Evolutionary conservation across 1,139 yeast species (phyloP), one percentile per base, ranked within the genome.

Genomic region (Yamadazyma conglobata): DNA sequence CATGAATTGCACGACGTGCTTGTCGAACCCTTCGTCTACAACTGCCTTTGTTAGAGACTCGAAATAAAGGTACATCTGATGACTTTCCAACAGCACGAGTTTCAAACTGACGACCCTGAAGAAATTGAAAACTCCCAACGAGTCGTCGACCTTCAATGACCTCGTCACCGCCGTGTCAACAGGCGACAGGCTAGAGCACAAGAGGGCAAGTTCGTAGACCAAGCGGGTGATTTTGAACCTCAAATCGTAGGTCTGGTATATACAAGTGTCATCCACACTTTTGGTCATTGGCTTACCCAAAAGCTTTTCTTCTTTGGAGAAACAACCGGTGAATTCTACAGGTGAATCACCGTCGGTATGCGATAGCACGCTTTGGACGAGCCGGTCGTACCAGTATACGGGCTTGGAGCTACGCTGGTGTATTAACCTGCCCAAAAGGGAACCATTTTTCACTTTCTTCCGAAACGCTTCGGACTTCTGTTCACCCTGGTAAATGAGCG

Each of bases 321-420:
- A 25, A n/a, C 28, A 25, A n/a, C 28, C 12, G 10, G 9, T 13
- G 19, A 19, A 25, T 7, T 5, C 11, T 8, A 4, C 5, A 5
- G 19, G 7, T 8, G 12, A 10, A 7, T 11, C 23, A 4, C 15
- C 19, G 2, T 46, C 48, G 12, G 61, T 37, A 2, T 68, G 69
- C 28, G 52, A 50, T 31, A 65, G 55, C 0, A 50, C 40, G 27
- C 35, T 48, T 23, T 59, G 65, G 4, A 53, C 52, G 7, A 56
- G 43, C n/a, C 64, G 39, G 32, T 64, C 70, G 35, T 50, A 56
- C 62, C 64, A 56, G 33, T 55, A 39, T 2, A 25, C 33, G 22
- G 44, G 44, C 9, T 25, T 29, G 13, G 17, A 11, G 4, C 33
- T 26, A 21, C 25, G 25, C 18, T 38, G 42, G 3, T 15, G 15